Conservation (phyloP, 2,329 filamentous ascomycete species). For the Calonectria multiphialidica region DNA sequence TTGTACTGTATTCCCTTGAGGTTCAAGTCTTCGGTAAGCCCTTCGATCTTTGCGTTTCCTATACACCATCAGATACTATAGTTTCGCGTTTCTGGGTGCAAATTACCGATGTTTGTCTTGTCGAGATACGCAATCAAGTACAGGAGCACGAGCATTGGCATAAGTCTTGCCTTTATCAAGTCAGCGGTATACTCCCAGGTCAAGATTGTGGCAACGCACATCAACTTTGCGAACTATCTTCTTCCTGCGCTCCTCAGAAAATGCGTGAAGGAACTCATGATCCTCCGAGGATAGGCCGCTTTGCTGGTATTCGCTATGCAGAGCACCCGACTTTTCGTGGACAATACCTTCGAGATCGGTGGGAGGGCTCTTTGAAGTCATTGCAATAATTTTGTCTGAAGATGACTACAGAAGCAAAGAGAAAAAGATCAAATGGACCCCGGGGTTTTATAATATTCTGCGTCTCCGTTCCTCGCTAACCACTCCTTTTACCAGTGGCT, state of each 20-base stretch:
- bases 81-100: no score
- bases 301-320: constrained; percentile 39
- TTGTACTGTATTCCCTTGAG: constrained; percentile 67
- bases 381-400: neutral
- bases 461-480: neutral
- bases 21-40: constrained; percentile 48
- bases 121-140: constrained; percentile 56
- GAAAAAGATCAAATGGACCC: no score
- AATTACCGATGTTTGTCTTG: constrained; percentile 39
- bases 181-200: neutral
- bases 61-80: neutral
- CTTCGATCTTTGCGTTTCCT: constrained; percentile 63
- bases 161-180: constrained; percentile 34
- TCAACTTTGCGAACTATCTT: constrained; percentile 47
- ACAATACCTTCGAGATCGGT: constrained; percentile 40
- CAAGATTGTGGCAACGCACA: constrained; percentile 21
- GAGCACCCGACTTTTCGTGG: constrained; percentile 38
- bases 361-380: constrained; percentile 22
- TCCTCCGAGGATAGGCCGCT: constrained; percentile 42
- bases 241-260: constrained; percentile 45
- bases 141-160: constrained; percentile 46
- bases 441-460: neutral
- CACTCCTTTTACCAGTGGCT: neutral
- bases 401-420: neutral
- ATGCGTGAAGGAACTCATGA: constrained; percentile 46